Base-by-base conservation (phyloP, 2,329 filamentous ascomycete species). In the Ophiocordyceps camponoti-rufipedis region DNA sequence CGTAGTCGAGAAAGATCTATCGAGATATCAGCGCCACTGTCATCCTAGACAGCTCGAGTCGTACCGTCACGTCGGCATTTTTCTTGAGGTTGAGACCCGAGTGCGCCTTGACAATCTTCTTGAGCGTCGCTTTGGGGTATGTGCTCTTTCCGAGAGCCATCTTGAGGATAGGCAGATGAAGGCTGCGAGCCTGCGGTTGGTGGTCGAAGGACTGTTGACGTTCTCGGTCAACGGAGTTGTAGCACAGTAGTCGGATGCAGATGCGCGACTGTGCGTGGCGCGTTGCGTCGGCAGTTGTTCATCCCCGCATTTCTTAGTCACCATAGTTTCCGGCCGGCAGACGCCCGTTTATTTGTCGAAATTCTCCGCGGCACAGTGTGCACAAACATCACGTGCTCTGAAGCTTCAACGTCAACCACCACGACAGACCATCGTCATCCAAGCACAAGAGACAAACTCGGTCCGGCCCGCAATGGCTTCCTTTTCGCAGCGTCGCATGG, bases 71-170 rank as follows among this genome's bases (percentile, higher is more conserved):
- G 62, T 94, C 88, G 29, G 80, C 82, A 62, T 91, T 88, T 62
- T 86, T 91, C 67, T 80, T 85, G 50, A 94, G 63, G 51, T 74
- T 82, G 58, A 80, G 78, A 50, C 84, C 82, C 9, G 85, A 82
- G 61, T 94, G 86, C 16, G 85, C 86, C 64, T 94, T 94, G 56
- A 93, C 72, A 48, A 93, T 89, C 62, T 87, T 88, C 63, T 87
- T 91, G 54, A 94, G 71, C 0, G 85, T 91, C 16, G 77, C 79
- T 50, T 87, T 80, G 11, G 87, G 87, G 56, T 94, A 94, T 13
- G 85, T 69, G 54, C 86, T 89, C 56, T 81, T 79, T 19, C 76
- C 70, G 12, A 61, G 54, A 4, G 58, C 60, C 61, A 64, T 63
- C n/a, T 31, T 5, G 18, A 13, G 12, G 29, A 31, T 31, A 31